These are phyloP conservation scores for Nitzschia sp. DNA, from an alignment of 108 stramenopile species.

Conservation along the genomic window DNA sequence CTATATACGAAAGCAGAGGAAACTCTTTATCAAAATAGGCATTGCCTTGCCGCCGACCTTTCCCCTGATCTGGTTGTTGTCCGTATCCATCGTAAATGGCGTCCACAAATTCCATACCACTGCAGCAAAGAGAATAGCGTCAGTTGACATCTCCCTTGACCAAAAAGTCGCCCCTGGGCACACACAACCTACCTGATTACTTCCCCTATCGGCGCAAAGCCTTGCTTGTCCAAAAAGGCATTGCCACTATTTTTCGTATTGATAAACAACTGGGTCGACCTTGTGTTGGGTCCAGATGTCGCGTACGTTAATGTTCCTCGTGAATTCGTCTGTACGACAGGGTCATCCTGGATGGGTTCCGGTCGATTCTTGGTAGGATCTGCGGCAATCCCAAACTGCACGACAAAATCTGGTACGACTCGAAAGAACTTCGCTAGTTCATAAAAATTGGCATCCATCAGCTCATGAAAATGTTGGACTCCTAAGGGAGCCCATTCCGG, in stretches of 20 bases:
- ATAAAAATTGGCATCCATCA: conserved; percentile 65
- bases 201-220: conserved; percentile 86
- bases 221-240: conserved; percentile 71
- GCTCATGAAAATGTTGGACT: conserved; percentile 62
- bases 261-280: conserved; percentile 90
- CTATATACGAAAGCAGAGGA: conserved; percentile 63
- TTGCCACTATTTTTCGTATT: conserved; percentile 72
- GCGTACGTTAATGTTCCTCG: conserved; percentile 86
- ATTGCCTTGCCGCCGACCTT: conserved; percentile 61
- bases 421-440: conserved; percentile 74
- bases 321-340: conserved; percentile 71
- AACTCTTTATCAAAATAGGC: conserved; percentile 62
- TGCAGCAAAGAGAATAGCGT: not conserved
- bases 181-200: conserved; percentile 42
- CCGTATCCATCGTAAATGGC: conserved; percentile 70
- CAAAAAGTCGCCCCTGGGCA: not conserved
- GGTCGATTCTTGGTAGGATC: conserved; percentile 54
- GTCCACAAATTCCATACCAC: conserved; percentile 83
- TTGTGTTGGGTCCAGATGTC: conserved; percentile 77
- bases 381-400: conserved; percentile 85
- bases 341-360: conserved; percentile 72
- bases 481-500: conserved; percentile 83
- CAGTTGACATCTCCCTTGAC: not conserved
- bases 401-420: conserved; percentile 75
- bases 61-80: conserved; percentile 68